Percentiles rank a stretch among this genome's conserved stretches.
phyloP scores from a whole-genome alignment of 805 yeast species.

The Kurtzmaniella cleridarum region DNA sequence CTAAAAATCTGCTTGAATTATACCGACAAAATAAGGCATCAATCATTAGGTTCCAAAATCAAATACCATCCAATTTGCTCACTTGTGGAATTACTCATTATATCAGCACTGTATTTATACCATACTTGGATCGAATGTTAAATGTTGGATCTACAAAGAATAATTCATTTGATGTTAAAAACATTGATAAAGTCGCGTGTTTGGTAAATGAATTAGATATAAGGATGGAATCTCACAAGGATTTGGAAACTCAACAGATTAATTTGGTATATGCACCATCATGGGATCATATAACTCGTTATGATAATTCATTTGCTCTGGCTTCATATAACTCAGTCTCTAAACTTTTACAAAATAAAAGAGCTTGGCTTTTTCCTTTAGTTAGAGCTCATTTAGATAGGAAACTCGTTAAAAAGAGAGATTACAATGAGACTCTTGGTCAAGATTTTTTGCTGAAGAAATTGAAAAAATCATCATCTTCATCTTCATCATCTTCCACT shows the following conservation, averaged over 20 bases:
- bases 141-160: slow-evolving; percentile 17
- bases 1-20: slow-evolving; percentile 36
- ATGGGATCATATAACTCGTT: slow-evolving; percentile 28
- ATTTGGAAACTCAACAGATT: slow-evolving; percentile 24
- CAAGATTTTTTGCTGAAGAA: slow-evolving; percentile 10
- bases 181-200: slow-evolving; percentile 24
- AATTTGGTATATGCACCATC: slow-evolving; percentile 28
- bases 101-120: slow-evolving; percentile 27
- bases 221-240: slow-evolving; percentile 30
- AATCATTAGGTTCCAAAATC: slow-evolving; percentile 23
- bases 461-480: slow-evolving; percentile 19
- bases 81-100: slow-evolving; percentile 16
- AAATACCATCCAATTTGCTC: slow-evolving; percentile 21
- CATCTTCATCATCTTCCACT: slow-evolving; percentile 17
- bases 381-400: slow-evolving; percentile 29
- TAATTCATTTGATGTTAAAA: slow-evolving; percentile 5
- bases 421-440: slow-evolving; percentile 5
- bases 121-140: slow-evolving; percentile 27
- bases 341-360: slow-evolving; percentile 21
- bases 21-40: slow-evolving; percentile 27
- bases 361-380: slow-evolving; percentile 34
- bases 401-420: neutral
- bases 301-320: slow-evolving; percentile 14
- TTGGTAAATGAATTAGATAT: slow-evolving; percentile 37
- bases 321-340: slow-evolving; percentile 7